Conservation (phyloP, 495 filamentous ascomycete genomes). For the Penicillium angulare region DNA sequence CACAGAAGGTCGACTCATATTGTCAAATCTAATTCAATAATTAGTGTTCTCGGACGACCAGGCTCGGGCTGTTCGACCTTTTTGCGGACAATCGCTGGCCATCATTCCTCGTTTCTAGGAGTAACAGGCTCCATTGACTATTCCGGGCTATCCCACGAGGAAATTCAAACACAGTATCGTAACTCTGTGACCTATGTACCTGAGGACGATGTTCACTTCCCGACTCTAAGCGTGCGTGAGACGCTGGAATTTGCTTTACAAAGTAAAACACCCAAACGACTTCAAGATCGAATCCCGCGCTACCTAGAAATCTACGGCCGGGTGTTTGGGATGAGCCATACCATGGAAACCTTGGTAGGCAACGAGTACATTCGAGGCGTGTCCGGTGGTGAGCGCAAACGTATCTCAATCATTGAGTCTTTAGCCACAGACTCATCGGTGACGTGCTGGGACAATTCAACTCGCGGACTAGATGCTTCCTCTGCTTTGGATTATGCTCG, state of each 20-base stretch:
- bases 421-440: conserved; percentile 57
- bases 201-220: conserved; percentile 80
- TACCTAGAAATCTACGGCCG: conserved; percentile 68
- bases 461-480: conserved; percentile 59
- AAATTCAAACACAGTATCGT: conserved; percentile 64
- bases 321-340: conserved; percentile 87
- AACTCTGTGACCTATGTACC: conserved; percentile 84
- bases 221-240: conserved; percentile 77
- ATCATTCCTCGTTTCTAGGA: conserved; percentile 56
- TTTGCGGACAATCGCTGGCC: conserved; percentile 53
- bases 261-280: conserved; percentile 69
- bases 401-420: conserved; percentile 65
- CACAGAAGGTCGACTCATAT: no score
- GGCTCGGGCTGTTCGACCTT: conserved; percentile 40
- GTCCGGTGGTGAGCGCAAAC: conserved; percentile 77
- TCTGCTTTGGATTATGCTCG: conserved; percentile 56
- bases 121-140: conserved; percentile 78
- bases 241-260: conserved; percentile 84
- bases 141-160: conserved; percentile 62
- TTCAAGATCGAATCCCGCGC: conserved; percentile 65
- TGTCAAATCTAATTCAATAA: not conserved
- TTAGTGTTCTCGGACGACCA: conserved; percentile 40
- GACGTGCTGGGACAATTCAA: conserved; percentile 61
- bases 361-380: conserved; percentile 77
- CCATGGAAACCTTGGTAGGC: conserved; percentile 75